phyloP scores from a whole-genome alignment of 176 grass and related monocot genomes.

The Saccharum officinarum region DNA sequence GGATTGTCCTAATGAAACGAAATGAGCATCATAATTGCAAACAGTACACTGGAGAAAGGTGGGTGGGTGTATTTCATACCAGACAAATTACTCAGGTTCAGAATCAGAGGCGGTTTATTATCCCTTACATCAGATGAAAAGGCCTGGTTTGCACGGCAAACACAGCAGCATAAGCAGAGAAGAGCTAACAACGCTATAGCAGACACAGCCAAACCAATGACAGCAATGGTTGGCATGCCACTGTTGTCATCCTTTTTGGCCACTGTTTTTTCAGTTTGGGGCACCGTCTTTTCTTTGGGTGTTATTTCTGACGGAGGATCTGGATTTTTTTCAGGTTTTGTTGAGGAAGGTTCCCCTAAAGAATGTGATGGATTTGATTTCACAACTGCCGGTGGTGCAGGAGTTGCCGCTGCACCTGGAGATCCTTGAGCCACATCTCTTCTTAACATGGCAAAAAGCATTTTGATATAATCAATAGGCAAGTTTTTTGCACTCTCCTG shows the following conservation, averaged over 20 bases:
- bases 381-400: not conserved
- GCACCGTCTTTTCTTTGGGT: conserved; percentile 22
- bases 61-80: conserved; percentile 31
- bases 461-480: conserved; percentile 44
- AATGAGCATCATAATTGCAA: not conserved
- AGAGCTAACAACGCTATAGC: conserved; percentile 39
- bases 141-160: conserved; percentile 38
- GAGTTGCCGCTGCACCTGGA: conserved; percentile 7
- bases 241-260: conserved; percentile 22
- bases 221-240: conserved; percentile 22
- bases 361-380: conserved; percentile 29
- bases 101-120: conserved; percentile 52
- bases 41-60: not conserved
- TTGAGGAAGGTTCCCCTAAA: conserved; percentile 22
- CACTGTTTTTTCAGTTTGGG: conserved; percentile 26
- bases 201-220: conserved; percentile 36
- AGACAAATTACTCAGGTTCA: conserved; percentile 59
- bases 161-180: conserved; percentile 49
- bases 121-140: conserved; percentile 44
- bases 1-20: not conserved
- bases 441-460: conserved; percentile 40
- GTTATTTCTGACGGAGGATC: conserved; percentile 6
- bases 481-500: conserved; percentile 25
- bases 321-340: conserved; percentile 1
- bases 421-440: conserved; percentile 35